Base-by-base conservation (phyloP, 345 rosid genomes). In the Jatropha curcas region DNA sequence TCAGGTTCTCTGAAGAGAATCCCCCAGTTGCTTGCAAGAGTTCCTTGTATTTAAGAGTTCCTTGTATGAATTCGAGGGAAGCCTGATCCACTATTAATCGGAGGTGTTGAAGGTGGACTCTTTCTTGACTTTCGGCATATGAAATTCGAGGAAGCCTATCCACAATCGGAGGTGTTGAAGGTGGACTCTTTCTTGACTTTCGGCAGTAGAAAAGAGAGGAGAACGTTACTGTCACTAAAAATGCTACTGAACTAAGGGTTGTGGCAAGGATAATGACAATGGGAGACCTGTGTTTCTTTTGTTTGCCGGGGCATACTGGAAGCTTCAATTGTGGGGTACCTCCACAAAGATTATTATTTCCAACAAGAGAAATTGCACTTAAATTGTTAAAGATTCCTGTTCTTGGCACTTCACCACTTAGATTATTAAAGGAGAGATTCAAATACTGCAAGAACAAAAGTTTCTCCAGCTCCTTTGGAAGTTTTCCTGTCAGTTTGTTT, bases 341-440 rank as follows among this genome's bases (percentile, higher is more conserved):
- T 17, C 73, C 78, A 39, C 78, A 75, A 6, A 75, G 73, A 7
- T 59, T 37, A 1, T 9, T n/a, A 33, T 75, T 75, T 39, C 73
- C 68, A 5, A 34, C 2, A 22, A 62, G 4, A 12, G 69, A 53
- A n/a, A 69, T 1, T 24, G 24, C 31, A 45, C 65, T 69, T 17
- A 2, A 33, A 31, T 70, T 76, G 20, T 2, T 53, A 8, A 76
- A 76, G 3, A 76, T 65, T 28, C 79, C 61, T 41, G 27, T 8
- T 0, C 12, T 8, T 12, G 74, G 65, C 8, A 69, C 55, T 37
- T 70, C 74, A 30, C 79, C 79, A 20, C 63, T 30, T 6, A 76
- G 30, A 19, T 55, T 37, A 31, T 76, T 75, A 16, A 34, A 68
- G 1, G 78, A 75, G 8, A 75, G 31, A 52, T 75, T 59, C 16